Conservation (phyloP, 2,329 filamentous ascomycete genomes). For the Epichloe elymi region DNA sequence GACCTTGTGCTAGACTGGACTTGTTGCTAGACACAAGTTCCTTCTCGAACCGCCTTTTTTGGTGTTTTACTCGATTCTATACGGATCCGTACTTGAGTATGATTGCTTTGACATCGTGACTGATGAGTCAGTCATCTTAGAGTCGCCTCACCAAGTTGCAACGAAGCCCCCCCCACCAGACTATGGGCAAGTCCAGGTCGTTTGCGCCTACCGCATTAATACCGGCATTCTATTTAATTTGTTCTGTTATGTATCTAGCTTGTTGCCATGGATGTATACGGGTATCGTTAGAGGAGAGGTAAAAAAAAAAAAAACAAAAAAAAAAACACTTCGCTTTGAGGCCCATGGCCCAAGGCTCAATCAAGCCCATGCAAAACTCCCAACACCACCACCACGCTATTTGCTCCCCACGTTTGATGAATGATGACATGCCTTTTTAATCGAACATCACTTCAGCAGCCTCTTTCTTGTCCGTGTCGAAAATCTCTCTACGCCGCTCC, state of each 20-base stretch:
- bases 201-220: too few relatives aligned
- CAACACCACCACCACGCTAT: not conserved
- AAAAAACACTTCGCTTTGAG: not conserved
- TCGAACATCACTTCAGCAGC: slow-evolving; percentile 33
- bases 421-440: not conserved
- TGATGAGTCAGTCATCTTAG: not conserved
- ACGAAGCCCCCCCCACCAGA: too few relatives aligned
- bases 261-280: not conserved
- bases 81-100: too few relatives aligned
- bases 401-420: too few relatives aligned
- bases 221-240: not conserved
- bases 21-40: not conserved
- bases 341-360: not conserved
- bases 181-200: too few relatives aligned
- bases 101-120: not conserved
- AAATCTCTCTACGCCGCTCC: slow-evolving; percentile 47
- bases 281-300: not conserved
- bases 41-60: not conserved
- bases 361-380: not conserved
- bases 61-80: not conserved
- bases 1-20: too few relatives aligned
- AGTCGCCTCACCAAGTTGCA: too few relatives aligned
- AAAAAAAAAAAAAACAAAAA: not conserved
- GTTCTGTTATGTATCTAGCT: not conserved
- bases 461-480: slow-evolving; percentile 37